Base-by-base conservation (phyloP, 2,329 filamentous ascomycete genomes). In the Hypoxylon sp. region DNA sequence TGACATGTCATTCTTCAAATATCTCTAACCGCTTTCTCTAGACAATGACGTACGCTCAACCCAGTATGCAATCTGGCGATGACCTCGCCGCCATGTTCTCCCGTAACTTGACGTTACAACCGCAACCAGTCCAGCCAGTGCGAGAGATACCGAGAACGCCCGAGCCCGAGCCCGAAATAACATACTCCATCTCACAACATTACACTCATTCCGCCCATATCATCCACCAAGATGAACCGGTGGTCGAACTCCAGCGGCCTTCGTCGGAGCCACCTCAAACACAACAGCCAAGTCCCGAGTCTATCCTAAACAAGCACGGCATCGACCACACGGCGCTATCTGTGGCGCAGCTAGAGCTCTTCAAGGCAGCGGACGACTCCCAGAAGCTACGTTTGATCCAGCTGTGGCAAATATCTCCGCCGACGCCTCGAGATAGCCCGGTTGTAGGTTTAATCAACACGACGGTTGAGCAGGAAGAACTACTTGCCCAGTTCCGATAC, bases 371-470 rank as follows among this genome's bases (percentile, higher is more conserved):
- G 54, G 89, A 91, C 59, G 80, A 85, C 22, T 83, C 89, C 44
- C 92, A 97, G 76, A 87, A 90, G 72, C 79, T 89, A 59, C 87
- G 92, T 20, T 83, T 97, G 15, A 82, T 97, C 39, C 90, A 97
- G 75, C 87, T 97, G 15, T 97, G 93, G 93, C 89, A 87, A 62
- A 92, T 94, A 69, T 92, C 88, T 60, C 91, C 91, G 20, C 91
- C 91, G 0, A 85, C 82, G 43, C 86, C 85, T 65, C 81, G 80
- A 50, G 83, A 85, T 56, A 85, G 87, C 67, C 80, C 83, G 2
- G 79, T 82, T 8, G 74, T 87, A 8, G 82, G 84, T 3, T 85
- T 82, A 82, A 81, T 76, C 64, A 82, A 75, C 71, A 86, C 84
- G 0, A 83, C 80, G 0, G 70, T 88, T 17, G 83, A 86, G 68